A percentile compares a stretch with the other conserved stretches of the same genome.
These are phyloP conservation scores for Neurospora crassa DNA, from an alignment of 2,329 filamentous ascomycete genomes.

Conservation along the genomic window DNA sequence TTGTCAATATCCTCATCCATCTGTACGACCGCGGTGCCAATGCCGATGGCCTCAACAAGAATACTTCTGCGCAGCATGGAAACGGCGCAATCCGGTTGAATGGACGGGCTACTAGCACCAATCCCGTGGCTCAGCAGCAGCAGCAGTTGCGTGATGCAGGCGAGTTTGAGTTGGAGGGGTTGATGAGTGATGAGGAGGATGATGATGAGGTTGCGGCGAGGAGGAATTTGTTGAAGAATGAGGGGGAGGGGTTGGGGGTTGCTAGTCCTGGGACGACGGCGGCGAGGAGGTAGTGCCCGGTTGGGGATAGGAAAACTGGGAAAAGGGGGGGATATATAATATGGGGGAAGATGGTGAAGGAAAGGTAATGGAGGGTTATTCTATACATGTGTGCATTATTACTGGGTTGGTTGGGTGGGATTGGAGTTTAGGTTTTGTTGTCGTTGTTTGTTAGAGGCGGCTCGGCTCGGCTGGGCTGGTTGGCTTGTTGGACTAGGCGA, in stretches of 20 bases:
- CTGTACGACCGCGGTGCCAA: conserved; percentile 61
- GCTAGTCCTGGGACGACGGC: conserved; percentile 41
- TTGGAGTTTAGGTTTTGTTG: neutral
- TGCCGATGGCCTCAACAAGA: conserved; percentile 26
- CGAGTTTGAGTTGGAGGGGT: conserved; percentile 84
- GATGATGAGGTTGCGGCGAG: conserved; percentile 35
- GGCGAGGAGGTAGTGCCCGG: conserved; percentile 18
- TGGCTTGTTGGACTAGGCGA: too few species aligned
- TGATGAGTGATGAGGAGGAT: conserved; percentile 83
- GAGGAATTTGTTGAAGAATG: conserved; percentile 25
- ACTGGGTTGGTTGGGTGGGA: neutral
- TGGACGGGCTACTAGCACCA: conserved; percentile 21
- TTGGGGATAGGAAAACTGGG: neutral
- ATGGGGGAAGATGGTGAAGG: rapidly evolving
- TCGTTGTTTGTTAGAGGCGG: neutral
- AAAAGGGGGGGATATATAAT: neutral
- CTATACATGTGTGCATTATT: neutral
- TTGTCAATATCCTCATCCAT: conserved; percentile 75
- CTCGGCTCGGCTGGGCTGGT: neutral
- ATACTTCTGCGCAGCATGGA: conserved; percentile 2
- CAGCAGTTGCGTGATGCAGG: conserved; percentile 60
- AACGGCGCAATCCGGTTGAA: conserved; percentile 20
- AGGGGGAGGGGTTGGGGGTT: conserved; percentile 22
- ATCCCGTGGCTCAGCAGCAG: conserved; percentile 37
- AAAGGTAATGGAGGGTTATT: neutral